A percentile compares a stretch with the other conserved stretches of the same genome.
phyloP scores from a whole-genome alignment of 116 monocot species.

The Thalassia testudinum region DNA sequence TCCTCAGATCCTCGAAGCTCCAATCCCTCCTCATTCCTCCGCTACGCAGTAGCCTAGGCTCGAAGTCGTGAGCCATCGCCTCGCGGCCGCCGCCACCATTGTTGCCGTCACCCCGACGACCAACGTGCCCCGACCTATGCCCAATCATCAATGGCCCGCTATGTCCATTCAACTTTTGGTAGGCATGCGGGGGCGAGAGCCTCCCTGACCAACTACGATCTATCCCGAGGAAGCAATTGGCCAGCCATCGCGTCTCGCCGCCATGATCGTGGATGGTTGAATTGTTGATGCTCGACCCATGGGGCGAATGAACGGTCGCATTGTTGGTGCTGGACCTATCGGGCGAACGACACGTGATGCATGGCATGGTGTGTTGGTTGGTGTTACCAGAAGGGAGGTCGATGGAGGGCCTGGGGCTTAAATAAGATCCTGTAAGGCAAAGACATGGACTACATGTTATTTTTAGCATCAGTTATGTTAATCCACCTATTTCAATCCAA shows the following conservation, averaged over 20 bases:
- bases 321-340: not conserved
- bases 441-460: too few species aligned
- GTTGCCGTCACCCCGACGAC: constrained; percentile 1
- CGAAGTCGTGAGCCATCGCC: not conserved
- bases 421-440: too few species aligned
- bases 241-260: not conserved
- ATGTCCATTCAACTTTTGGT: too few species aligned
- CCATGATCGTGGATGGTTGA: too few species aligned
- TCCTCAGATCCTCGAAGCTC: constrained; percentile 50
- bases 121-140: constrained; percentile 1
- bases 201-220: constrained; percentile 11
- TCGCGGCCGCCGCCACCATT: not conserved
- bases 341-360: not conserved
- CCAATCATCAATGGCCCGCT: too few species aligned
- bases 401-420: too few species aligned
- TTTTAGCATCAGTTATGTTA: too few species aligned
- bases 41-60: constrained; percentile 40
- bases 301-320: too few species aligned
- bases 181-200: constrained; percentile 6
- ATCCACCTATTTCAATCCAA: too few species aligned
- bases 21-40: constrained; percentile 59
- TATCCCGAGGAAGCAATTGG: constrained; percentile 9
- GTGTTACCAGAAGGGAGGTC: too few species aligned
- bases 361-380: not conserved
- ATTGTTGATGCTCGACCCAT: too few species aligned